phyloP scores from a whole-genome alignment of 345 rosid species.

The Jatropha curcas region DNA sequence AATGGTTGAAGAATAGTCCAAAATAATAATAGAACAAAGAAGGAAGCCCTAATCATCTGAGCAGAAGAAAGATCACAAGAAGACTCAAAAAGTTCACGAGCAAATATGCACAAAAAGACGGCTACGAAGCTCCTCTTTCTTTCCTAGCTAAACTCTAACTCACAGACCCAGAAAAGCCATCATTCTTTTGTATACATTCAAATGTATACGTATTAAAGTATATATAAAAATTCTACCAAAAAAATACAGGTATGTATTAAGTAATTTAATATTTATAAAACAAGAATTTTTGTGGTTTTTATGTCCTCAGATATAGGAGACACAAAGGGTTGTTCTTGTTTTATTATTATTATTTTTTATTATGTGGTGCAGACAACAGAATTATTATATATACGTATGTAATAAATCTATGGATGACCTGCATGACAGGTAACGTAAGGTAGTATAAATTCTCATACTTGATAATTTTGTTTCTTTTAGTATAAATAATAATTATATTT shows the following conservation, averaged over 20 bases:
- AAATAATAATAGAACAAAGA: background rate
- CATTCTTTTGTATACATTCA: background rate
- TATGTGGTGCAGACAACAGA: too few species aligned
- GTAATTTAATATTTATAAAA: too few species aligned
- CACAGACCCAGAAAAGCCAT: background rate
- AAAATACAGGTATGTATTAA: too few species aligned
- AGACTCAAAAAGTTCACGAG: constrained; percentile 54
- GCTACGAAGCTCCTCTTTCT: constrained; percentile 40
- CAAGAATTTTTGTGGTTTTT: background rate
- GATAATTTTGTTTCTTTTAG: too few species aligned
- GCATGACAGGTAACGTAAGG: too few species aligned
- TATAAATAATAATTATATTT: too few species aligned
- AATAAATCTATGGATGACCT: too few species aligned
- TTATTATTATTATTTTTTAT: too few species aligned
- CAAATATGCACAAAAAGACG: constrained; percentile 44
- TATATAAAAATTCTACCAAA: too few species aligned
- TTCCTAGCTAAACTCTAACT: constrained; percentile 23
- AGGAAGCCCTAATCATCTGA: constrained; percentile 14
- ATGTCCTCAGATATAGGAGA: constrained; percentile 23
- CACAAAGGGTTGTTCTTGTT: background rate
- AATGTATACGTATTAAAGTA: background rate
- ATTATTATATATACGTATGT: too few species aligned
- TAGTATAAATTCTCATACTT: too few species aligned
- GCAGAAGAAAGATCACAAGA: constrained; percentile 43
- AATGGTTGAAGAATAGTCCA: too few species aligned